A percentile compares a stretch with the other conserved stretches of the same genome.
phyloP scores from a whole-genome alignment of 495 filamentous ascomycete species.

The Aspergillus nanangensis region DNA sequence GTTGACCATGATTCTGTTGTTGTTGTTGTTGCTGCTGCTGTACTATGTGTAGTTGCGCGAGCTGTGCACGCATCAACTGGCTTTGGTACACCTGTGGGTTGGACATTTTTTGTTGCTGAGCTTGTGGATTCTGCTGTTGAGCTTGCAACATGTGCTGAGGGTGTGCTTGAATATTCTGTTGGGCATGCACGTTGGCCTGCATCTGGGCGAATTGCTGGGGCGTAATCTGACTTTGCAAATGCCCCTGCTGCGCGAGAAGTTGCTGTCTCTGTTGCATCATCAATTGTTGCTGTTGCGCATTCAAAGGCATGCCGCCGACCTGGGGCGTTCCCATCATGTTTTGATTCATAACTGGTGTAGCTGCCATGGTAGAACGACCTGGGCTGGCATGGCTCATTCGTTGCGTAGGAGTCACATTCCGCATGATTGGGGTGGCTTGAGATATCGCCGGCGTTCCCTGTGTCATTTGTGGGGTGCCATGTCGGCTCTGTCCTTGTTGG shows the following conservation, averaged over 20 bases:
- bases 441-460: constrained; percentile 74
- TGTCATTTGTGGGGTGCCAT: constrained; percentile 77
- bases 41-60: constrained; percentile 36
- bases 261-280: constrained; percentile 45
- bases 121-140: constrained; percentile 33
- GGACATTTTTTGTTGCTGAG: constrained; percentile 30
- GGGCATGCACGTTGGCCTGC: constrained; percentile 43
- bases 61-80: constrained; percentile 39
- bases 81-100: constrained; percentile 46
- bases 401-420: constrained; percentile 64
- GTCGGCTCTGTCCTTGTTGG: constrained; percentile 70
- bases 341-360: constrained; percentile 54
- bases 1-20: constrained; percentile 23
- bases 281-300: constrained; percentile 42
- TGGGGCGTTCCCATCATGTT: constrained; percentile 43
- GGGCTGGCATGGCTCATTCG: constrained; percentile 71
- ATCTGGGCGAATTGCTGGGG: constrained; percentile 43
- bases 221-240: constrained; percentile 39
- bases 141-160: constrained; percentile 40
- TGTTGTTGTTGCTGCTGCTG: constrained; percentile 33
- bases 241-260: constrained; percentile 44
- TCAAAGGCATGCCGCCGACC: constrained; percentile 32
- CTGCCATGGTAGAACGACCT: constrained; percentile 52
- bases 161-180: constrained; percentile 50
- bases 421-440: constrained; percentile 66